These are phyloP conservation scores for Tuctoria greenei DNA, from an alignment of 176 grass and related monocot species.

Conservation along the genomic window DNA sequence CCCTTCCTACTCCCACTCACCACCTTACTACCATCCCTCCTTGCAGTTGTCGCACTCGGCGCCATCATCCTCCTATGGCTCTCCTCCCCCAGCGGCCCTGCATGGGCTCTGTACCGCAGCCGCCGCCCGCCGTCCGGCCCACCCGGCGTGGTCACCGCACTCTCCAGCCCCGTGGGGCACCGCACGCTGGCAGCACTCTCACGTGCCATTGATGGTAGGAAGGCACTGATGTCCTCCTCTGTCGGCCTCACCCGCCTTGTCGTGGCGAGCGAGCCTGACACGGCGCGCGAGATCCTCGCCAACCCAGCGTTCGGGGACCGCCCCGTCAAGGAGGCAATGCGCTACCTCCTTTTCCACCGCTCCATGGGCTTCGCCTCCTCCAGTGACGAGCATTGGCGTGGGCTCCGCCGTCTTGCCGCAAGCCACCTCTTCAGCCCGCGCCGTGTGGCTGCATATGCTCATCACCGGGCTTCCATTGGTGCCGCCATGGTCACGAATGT, in stretches of 20 bases:
- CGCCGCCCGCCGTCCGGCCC: not conserved
- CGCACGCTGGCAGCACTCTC: not conserved
- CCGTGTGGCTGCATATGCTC: slow-evolving; percentile 30
- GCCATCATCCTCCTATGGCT: not conserved
- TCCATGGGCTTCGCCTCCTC: slow-evolving; percentile 87
- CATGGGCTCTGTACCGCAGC: not conserved
- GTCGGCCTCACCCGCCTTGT: slow-evolving; percentile 75
- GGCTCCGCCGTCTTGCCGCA: slow-evolving; percentile 51
- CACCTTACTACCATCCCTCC: not conserved
- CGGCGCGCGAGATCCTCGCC: slow-evolving; percentile 68
- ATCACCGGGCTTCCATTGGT: slow-evolving; percentile 42
- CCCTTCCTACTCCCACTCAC: not conserved
- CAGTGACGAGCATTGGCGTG: slow-evolving; percentile 60
- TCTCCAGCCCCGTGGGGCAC: not conserved
- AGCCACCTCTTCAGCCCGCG: slow-evolving; percentile 60
- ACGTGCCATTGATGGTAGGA: not conserved
- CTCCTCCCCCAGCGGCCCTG: not conserved
- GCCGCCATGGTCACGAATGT: slow-evolving; percentile 42
- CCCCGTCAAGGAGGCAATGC: slow-evolving; percentile 72
- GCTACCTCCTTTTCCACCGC: slow-evolving; percentile 75
- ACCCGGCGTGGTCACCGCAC: not conserved
- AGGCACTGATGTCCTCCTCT: slow-evolving; percentile 65
- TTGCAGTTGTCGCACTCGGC: not conserved
- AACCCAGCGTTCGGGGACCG: slow-evolving; percentile 70
- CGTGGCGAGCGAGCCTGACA: slow-evolving; percentile 62